Evolutionary conservation across 176 grass and related monocot species (phyloP), one percentile per base, ranked within the genome.

Genomic region (Metroxylon sagu): DNA sequence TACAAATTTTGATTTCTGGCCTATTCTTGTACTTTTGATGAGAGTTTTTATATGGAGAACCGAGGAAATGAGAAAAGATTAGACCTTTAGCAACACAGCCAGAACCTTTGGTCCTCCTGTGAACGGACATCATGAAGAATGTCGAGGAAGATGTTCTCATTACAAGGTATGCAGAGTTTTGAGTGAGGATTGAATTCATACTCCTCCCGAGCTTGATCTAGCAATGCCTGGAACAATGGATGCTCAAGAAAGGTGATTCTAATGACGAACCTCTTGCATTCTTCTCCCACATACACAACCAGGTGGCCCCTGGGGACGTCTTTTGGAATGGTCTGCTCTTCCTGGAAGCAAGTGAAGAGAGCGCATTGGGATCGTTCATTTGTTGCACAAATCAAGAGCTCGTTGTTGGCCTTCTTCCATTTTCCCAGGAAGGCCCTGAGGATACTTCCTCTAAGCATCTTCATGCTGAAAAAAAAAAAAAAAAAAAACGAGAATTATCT

Each of bases 131-230:
- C 16, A 12, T 54, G n/a, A 54, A 68, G 65, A 54, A 56, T n/a
- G 27, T 14, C 17, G 3, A 56, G 27, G 28, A 68, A 68, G 65
- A 55, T 15, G 35, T 53, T 29, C 65, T 68, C 52, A 4, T 54
- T 28, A 18, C 65, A 68, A 10, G 65, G 65, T 14, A 68, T 68
- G 52, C 65, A 56, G 26, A 68, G 65, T 27, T 43, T 56, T 12
- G 50, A 29, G 28, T 25, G 4, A 6, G 28, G 7, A 16, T 19
- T 19, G 52, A 68, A 68, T 5, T 12, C 65, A 14, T 55, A 68
- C 65, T 68, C 65, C 26, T 68, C 65, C 18, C 65, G 51, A 56
- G 52, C 65, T 56, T 43, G 65, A 56, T 68, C 52, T 1, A 68
- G 65, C 65, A 68, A 39, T 35, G 27, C 52, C 16, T 23, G 65